Percentiles rank a stretch among this genome's conserved stretches.
Conservation (phyloP, 2,329 filamentous ascomycete species). For the Berkeleyomyces rouxiae region DNA sequence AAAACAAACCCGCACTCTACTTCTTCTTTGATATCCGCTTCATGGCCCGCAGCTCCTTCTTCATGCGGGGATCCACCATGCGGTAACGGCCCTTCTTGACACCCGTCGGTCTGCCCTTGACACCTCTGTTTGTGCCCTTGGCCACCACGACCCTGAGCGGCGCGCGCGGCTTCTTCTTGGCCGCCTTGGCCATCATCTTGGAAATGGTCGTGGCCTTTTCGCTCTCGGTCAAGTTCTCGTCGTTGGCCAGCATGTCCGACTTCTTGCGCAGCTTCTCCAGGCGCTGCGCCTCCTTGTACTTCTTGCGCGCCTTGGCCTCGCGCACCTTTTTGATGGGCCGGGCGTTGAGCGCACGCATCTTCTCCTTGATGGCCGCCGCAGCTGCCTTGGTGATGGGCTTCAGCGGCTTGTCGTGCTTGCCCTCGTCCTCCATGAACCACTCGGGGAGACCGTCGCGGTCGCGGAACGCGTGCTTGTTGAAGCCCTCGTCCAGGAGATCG, state of each 20-base stretch:
- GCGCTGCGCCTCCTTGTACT: slow-evolving; percentile 78
- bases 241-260: slow-evolving; percentile 72
- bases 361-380: slow-evolving; percentile 84
- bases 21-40: slow-evolving; percentile 63
- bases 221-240: slow-evolving; percentile 86
- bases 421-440: slow-evolving; percentile 94
- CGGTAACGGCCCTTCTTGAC: slow-evolving; percentile 85
- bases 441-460: slow-evolving; percentile 85
- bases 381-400: slow-evolving; percentile 86
- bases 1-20: slow-evolving; percentile 17
- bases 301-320: slow-evolving; percentile 92
- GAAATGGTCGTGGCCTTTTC: slow-evolving; percentile 81
- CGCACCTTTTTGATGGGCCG: slow-evolving; percentile 98
- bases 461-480: slow-evolving; percentile 83
- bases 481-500: slow-evolving; percentile 76
- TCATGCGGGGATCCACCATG: slow-evolving; percentile 88
- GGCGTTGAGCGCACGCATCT: slow-evolving; percentile 79
- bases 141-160: slow-evolving; percentile 82
- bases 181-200: slow-evolving; percentile 64
- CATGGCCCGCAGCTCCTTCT: slow-evolving; percentile 84
- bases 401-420: slow-evolving; percentile 63
- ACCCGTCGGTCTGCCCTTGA: slow-evolving; percentile 72
- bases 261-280: slow-evolving; percentile 96
- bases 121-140: slow-evolving; percentile 64
- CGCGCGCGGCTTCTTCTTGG: slow-evolving; percentile 71